These are phyloP conservation scores for Phytophthora lateralis DNA, from an alignment of 352 stramenopile genomes.

Conservation along the genomic window DNA sequence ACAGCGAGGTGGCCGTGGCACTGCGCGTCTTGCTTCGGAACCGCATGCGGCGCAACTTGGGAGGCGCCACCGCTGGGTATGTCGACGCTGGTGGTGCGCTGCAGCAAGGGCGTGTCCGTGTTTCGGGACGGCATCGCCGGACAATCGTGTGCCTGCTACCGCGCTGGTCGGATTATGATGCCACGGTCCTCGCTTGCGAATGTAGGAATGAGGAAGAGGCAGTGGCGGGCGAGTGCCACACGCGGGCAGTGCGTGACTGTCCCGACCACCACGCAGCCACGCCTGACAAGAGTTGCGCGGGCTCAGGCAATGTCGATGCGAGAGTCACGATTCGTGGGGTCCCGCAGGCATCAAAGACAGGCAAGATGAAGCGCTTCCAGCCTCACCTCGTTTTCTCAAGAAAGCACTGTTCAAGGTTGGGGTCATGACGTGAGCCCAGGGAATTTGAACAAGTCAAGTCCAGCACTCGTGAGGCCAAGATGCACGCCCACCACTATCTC, in stretches of 20 bases:
- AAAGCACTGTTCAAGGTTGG: too few relatives aligned
- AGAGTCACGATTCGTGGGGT: not conserved
- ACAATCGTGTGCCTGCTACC: not conserved
- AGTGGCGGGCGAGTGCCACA: slow-evolving; percentile 7
- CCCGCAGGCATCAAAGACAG: not conserved
- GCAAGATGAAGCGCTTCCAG: not conserved
- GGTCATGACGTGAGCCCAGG: not conserved
- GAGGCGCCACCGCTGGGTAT: not conserved
- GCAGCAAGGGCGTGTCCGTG: slow-evolving; percentile 17
- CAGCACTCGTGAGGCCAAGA: too few relatives aligned
- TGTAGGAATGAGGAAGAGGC: slow-evolving; percentile 11
- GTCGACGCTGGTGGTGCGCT: slow-evolving; percentile 12
- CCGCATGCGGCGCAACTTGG: slow-evolving; percentile 11
- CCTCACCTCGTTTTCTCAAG: not conserved
- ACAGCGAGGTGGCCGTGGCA: slow-evolving; percentile 14
- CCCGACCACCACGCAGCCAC: too few relatives aligned
- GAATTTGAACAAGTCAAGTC: not conserved
- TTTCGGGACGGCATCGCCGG: slow-evolving; percentile 14
- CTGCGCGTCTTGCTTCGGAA: slow-evolving; percentile 24
- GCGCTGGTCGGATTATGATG: slow-evolving; percentile 13
- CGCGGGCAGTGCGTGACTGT: slow-evolving; percentile 5
- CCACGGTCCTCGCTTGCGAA: not conserved
- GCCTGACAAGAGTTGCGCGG: not conserved
- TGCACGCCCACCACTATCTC: too few relatives aligned
- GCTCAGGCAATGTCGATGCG: not conserved